Percentiles rank a stretch among this genome's conserved stretches.
These are phyloP conservation scores for Polyporus tsugae DNA, from an alignment of 1,284 basidiomycete species.

Conservation along the genomic window DNA sequence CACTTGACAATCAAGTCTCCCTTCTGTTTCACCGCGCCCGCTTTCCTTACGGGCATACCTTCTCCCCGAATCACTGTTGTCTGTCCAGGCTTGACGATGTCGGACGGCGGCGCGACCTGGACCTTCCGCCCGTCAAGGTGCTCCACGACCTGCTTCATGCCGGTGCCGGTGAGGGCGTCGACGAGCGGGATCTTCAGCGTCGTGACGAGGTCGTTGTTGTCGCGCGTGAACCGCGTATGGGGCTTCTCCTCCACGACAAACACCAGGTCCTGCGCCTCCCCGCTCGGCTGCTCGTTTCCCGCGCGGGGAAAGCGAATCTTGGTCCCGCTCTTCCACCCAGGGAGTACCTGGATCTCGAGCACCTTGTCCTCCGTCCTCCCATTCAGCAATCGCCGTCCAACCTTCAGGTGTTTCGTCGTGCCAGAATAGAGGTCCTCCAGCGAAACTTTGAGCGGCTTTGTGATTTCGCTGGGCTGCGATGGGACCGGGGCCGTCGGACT, in stretches of 20 bases:
- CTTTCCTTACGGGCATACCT: slow-evolving; percentile 93
- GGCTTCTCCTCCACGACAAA: slow-evolving; percentile 94
- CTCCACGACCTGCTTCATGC: slow-evolving; percentile 64
- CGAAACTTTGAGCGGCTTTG: slow-evolving; percentile 85
- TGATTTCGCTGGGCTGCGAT: slow-evolving; percentile 69
- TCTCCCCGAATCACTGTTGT: slow-evolving; percentile 77
- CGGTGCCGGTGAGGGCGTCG: slow-evolving; percentile 78
- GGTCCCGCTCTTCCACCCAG: slow-evolving; percentile 90
- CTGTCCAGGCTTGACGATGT: slow-evolving; percentile 83
- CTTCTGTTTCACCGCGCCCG: slow-evolving; percentile 73
- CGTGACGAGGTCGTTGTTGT: slow-evolving; percentile 82
- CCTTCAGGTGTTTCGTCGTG: slow-evolving; percentile 89
- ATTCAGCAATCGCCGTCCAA: slow-evolving; percentile 77
- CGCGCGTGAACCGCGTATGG: slow-evolving; percentile 77
- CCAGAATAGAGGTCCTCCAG: slow-evolving; percentile 94
- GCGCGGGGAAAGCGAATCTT: slow-evolving; percentile 90
- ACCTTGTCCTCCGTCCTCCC: slow-evolving; percentile 91
- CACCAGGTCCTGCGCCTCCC: slow-evolving; percentile 86
- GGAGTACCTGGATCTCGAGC: slow-evolving; percentile 87
- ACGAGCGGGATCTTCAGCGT: slow-evolving; percentile 77
- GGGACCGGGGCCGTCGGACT: slow-evolving; percentile 41
- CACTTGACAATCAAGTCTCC: slow-evolving; percentile 87
- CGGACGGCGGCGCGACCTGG: slow-evolving; percentile 71
- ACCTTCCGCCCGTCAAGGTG: slow-evolving; percentile 83
- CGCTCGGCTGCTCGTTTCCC: slow-evolving; percentile 83